These are phyloP conservation scores for Pseudogymnoascus sp. DNA, from an alignment of 2,329 filamentous ascomycete species.

Conservation along the genomic window DNA sequence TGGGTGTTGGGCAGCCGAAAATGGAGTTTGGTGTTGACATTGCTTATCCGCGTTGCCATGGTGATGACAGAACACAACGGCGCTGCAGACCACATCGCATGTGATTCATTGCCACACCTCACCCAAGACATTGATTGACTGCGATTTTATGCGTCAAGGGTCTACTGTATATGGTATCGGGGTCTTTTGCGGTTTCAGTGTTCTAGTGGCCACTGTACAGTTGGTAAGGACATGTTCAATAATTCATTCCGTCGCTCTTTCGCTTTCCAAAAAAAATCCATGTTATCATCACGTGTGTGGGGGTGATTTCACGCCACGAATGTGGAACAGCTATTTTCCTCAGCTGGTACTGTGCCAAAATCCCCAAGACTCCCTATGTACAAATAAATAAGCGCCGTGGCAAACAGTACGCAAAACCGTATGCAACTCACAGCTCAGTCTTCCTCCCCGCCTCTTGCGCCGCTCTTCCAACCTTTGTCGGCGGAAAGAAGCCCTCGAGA, in stretches of 20 bases:
- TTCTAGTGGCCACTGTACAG: neutral
- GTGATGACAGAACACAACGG: neutral
- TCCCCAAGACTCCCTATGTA: neutral
- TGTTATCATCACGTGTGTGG: neutral
- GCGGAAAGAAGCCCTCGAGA: slow-evolving; percentile 36
- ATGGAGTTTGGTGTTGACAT: slow-evolving; percentile 8
- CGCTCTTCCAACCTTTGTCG: neutral
- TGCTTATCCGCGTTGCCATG: neutral
- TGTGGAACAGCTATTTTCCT: neutral
- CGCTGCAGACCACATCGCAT: neutral
- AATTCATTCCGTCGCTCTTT: neutral
- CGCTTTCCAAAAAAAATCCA: neutral
- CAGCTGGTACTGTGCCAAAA: neutral
- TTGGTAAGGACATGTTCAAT: neutral
- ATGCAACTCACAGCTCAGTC: slow-evolving; percentile 4
- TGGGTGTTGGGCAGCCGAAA: neutral
- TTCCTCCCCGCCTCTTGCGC: neutral
- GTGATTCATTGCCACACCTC: neutral
- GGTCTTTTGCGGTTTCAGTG: neutral
- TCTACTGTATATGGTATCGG: neutral
- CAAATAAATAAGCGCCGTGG: neutral
- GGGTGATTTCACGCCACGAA: neutral
- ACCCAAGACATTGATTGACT: neutral
- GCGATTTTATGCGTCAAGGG: neutral
- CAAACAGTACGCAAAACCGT: neutral